A percentile compares a stretch with the other conserved stretches of the same genome.
Conservation (phyloP, 495 filamentous ascomycete species). For the Penicillium diatomitis region DNA sequence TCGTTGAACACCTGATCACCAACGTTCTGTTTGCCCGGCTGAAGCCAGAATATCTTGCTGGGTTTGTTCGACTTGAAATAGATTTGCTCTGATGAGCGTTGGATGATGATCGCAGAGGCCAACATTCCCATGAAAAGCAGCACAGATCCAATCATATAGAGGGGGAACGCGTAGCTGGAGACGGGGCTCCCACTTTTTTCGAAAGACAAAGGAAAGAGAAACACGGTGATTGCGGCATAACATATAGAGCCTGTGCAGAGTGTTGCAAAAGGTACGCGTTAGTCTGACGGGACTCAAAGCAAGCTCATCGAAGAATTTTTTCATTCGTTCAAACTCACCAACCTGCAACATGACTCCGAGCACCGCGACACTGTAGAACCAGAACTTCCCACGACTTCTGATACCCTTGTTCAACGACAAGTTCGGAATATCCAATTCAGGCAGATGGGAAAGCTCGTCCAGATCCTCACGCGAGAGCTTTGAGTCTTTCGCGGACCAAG, state of each 20-base stretch:
- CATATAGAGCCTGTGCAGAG: conserved; percentile 17
- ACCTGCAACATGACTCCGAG: conserved; percentile 23
- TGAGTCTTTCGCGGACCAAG: conserved; percentile 12
- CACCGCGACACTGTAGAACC: conserved; percentile 27
- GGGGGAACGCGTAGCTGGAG: conserved; percentile 29
- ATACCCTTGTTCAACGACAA: conserved; percentile 41
- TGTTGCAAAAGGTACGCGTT: background rate
- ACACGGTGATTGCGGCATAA: conserved; percentile 28
- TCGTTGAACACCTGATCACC: conserved; percentile 34
- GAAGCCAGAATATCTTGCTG: conserved; percentile 35
- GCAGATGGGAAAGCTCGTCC: background rate
- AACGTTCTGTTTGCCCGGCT: conserved; percentile 31
- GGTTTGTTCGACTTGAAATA: conserved; percentile 17
- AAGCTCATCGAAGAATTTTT: too few relatives aligned
- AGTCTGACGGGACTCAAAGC: background rate
- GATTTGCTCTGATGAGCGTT: conserved; percentile 25
- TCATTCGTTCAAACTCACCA: conserved; percentile 12
- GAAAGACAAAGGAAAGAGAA: conserved; percentile 20
- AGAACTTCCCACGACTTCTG: conserved; percentile 17
- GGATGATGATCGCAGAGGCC: conserved; percentile 31
- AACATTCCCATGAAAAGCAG: conserved; percentile 34
- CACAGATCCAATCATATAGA: conserved; percentile 27
- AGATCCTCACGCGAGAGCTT: background rate
- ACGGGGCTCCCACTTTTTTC: conserved; percentile 21
- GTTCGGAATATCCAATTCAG: conserved; percentile 35